Percentiles rank a stretch among this genome's conserved stretches.
Conservation (phyloP, 495 filamentous ascomycete species). For the Cercophora scortea region DNA sequence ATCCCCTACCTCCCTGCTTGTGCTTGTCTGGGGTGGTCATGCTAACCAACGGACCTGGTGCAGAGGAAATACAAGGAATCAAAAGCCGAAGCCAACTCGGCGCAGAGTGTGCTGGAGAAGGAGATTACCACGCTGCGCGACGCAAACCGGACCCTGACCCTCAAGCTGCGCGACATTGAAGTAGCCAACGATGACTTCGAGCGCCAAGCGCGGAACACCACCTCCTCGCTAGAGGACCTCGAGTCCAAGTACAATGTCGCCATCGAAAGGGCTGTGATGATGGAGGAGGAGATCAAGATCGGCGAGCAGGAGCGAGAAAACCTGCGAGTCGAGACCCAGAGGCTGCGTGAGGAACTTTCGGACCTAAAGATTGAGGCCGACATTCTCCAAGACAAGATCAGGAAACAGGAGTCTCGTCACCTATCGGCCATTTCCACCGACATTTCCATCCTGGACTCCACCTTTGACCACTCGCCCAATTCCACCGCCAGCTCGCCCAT, state of each 20-base stretch:
- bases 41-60: slow-evolving; percentile 9
- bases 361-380: slow-evolving; percentile 93
- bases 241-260: slow-evolving; percentile 94
- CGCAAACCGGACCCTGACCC: slow-evolving; percentile 66
- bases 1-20: background rate
- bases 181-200: slow-evolving; percentile 98
- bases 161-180: slow-evolving; percentile 87
- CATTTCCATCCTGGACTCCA: slow-evolving; percentile 44
- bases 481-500: slow-evolving; percentile 66
- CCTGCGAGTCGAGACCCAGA: slow-evolving; percentile 80
- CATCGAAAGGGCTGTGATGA: slow-evolving; percentile 83
- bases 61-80: slow-evolving; percentile 95
- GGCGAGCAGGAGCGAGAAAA: slow-evolving; percentile 86
- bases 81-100: slow-evolving; percentile 73
- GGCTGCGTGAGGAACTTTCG: slow-evolving; percentile 80
- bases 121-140: slow-evolving; percentile 90
- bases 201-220: slow-evolving; percentile 86
- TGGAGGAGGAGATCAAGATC: slow-evolving; percentile 86
- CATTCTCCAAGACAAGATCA: slow-evolving; percentile 86
- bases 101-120: slow-evolving; percentile 84
- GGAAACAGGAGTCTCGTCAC: slow-evolving; percentile 48
- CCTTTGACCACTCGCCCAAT: slow-evolving; percentile 45
- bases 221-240: slow-evolving; percentile 90
- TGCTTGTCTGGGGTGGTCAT: slow-evolving; percentile 1
- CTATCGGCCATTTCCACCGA: slow-evolving; percentile 45